These are phyloP conservation scores for Lentinus tigrinus DNA, from an alignment of 768 basidiomycete genomes.

Conservation along the genomic window DNA sequence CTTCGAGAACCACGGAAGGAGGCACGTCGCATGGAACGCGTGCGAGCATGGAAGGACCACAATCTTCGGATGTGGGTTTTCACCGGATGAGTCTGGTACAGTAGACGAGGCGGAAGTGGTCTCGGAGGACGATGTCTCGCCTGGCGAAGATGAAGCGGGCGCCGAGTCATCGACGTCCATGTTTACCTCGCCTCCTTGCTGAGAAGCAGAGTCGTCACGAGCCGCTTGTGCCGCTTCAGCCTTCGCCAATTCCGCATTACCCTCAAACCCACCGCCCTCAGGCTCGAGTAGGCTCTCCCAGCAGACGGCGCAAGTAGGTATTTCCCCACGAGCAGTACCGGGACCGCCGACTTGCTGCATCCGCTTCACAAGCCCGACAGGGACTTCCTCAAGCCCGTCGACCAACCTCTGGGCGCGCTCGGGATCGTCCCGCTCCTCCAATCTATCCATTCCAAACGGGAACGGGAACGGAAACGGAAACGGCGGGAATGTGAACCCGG, in stretches of 20 bases:
- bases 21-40: conserved; percentile 76
- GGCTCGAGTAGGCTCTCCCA: conserved; percentile 64
- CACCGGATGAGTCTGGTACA: conserved; percentile 15
- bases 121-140: conserved; percentile 2
- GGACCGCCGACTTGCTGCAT: conserved; percentile 50
- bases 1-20: conserved; percentile 80
- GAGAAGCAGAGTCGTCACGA: conserved; percentile 8
- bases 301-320: conserved; percentile 67
- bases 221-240: conserved; percentile 12
- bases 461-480: conserved; percentile 19
- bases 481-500: conserved; percentile 24
- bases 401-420: conserved; percentile 65
- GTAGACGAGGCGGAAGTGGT: not conserved
- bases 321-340: conserved; percentile 23
- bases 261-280: conserved; percentile 37
- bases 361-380: conserved; percentile 62
- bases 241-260: conserved; percentile 10
- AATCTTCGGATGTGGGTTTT: conserved; percentile 38
- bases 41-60: conserved; percentile 78
- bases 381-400: conserved; percentile 63
- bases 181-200: conserved; percentile 9
- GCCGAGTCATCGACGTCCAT: conserved; percentile 16
- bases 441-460: conserved; percentile 21
- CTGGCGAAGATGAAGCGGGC: conserved; percentile 8
- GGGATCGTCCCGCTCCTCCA: conserved; percentile 55